Conservation (phyloP, 176 grass and related monocot species). For the Elaeis guineensis region DNA sequence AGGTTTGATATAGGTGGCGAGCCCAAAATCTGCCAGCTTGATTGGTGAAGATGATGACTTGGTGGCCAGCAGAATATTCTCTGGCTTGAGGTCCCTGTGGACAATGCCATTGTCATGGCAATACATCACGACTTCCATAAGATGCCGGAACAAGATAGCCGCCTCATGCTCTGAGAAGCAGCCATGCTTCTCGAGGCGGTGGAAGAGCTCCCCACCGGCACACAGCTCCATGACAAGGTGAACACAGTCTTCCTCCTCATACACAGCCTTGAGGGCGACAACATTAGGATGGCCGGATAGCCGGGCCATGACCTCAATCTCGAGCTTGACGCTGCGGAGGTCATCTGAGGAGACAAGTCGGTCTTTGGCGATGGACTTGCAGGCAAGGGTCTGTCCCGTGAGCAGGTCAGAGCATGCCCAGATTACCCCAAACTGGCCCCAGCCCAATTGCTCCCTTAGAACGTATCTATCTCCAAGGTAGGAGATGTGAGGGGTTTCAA, state of each 20-base stretch:
- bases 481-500: constrained; percentile 79
- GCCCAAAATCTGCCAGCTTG: constrained; percentile 87
- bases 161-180: constrained; percentile 79
- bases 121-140: constrained; percentile 85
- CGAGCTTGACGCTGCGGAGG: constrained; percentile 64
- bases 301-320: constrained; percentile 93
- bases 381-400: constrained; percentile 67
- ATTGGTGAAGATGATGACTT: constrained; percentile 59
- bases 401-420: constrained; percentile 76
- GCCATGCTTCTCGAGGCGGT: constrained; percentile 65
- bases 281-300: constrained; percentile 91
- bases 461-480: constrained; percentile 72
- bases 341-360: constrained; percentile 74
- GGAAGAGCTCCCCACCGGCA: constrained; percentile 87
- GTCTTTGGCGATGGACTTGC: constrained; percentile 96
- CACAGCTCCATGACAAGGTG: constrained; percentile 99
- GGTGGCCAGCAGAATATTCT: constrained; percentile 93
- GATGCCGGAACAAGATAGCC: constrained; percentile 49
- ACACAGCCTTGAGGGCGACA: constrained; percentile 85
- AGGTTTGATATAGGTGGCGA: constrained; percentile 77
- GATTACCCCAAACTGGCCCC: constrained; percentile 95
- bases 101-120: constrained; percentile 89
- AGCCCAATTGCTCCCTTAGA: constrained; percentile 69
- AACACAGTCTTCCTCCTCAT: constrained; percentile 75
- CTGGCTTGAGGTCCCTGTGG: constrained; percentile 90